Evolutionary conservation across 2,329 filamentous ascomycete species (phyloP), one percentile per base, ranked within the genome.

Genomic region (Coniella vitis): DNA sequence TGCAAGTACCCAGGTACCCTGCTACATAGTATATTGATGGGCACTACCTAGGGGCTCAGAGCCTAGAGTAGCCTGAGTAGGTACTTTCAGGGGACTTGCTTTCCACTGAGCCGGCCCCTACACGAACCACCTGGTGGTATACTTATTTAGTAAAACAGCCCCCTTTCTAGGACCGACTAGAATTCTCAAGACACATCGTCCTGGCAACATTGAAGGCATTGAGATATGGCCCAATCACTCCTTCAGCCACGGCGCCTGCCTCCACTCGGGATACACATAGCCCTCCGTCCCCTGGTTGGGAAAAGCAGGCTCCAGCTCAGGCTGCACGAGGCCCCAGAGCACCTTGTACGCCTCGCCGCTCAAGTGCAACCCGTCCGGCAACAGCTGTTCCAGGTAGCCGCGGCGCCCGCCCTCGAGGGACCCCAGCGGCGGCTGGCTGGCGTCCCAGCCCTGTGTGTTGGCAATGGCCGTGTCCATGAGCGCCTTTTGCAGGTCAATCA

Each of bases 401-500:
- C 69, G 67, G 56, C 72, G 66, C 20, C 75, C 74, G 48, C 70
- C 69, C 2, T 68, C 70, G 21, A 76, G 72, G 2, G 78, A 77
- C 29, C 80, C 69, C 58, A 66, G 64, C 14, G 70, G 68, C 7
- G 70, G 69, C 41, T 36, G 45, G 4, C 65, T 69, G 39, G 65
- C 69, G 47, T 81, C 74, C 60, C 82, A 84, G 42, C 74, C 68
- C 57, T 63, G 79, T 62, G 65, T 78, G 66, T 66, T 79, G 63
- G 63, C 75, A 63, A 65, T 79, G 70, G 65, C 90, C 75, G 78
- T 73, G 48, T 79, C 72, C 82, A 95, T 87, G 58, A 96, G 76
- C 0, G 80, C 81, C 53, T 79, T 76, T 81, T 87, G 94, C 2
- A 97, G 74, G 65, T 97, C 88, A 19, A 95, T 69, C 1, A 91